Evolutionary conservation across 1,139 yeast genomes (phyloP).

Genomic region (Candida frijolesensis): DNA sequence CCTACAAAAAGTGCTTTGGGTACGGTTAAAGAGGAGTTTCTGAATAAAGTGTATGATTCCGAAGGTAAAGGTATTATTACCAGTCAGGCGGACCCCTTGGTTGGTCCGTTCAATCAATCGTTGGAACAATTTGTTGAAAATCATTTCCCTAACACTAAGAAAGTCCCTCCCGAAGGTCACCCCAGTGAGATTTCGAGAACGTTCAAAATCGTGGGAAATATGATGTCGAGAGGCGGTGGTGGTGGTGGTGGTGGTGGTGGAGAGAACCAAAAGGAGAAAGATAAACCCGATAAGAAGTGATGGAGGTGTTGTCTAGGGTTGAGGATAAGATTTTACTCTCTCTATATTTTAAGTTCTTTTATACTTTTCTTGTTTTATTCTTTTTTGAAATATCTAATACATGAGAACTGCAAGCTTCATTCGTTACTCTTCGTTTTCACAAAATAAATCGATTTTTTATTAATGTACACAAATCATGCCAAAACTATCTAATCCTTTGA

Average conservation of each 20-base stretch:
- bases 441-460: neutral
- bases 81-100: constrained; percentile 62
- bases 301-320: neutral
- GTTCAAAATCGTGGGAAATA: constrained; percentile 42
- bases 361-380: neutral
- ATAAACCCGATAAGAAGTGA: constrained; percentile 4
- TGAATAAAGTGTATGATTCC: constrained; percentile 43
- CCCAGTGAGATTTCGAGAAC: constrained; percentile 59
- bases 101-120: constrained; percentile 59
- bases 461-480: neutral
- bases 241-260: constrained; percentile 4
- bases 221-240: constrained; percentile 22
- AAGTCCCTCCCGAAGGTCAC: constrained; percentile 41
- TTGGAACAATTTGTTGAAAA: constrained; percentile 45
- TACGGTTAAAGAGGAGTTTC: constrained; percentile 25
- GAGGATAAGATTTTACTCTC: neutral
- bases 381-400: neutral
- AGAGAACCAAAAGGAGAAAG: constrained; percentile 4
- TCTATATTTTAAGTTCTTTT: neutral
- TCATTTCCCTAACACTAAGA: constrained; percentile 45
- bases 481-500: constrained; percentile 32
- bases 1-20: constrained; percentile 51
- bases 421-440: neutral
- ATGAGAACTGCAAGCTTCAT: neutral
- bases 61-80: constrained; percentile 64